phyloP scores from a whole-genome alignment of 805 yeast genomes.

The Babjeviella inositovora region DNA sequence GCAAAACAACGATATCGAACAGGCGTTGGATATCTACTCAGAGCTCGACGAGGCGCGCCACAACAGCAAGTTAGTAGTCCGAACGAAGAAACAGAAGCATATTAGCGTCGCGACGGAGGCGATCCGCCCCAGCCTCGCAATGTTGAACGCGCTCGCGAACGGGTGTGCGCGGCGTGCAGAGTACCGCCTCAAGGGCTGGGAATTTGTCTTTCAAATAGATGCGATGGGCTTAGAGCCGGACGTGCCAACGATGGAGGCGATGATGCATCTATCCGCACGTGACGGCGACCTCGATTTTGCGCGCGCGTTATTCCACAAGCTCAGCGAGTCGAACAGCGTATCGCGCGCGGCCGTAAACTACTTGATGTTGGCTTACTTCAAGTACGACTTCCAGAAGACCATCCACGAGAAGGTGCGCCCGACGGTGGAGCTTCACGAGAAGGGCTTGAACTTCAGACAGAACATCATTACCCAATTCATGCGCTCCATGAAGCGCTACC shows the following conservation, averaged over 20 bases:
- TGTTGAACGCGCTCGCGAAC: slow-evolving; percentile 43
- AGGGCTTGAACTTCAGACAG: too few species aligned
- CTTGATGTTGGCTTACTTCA: too few species aligned
- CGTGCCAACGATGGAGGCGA: slow-evolving; percentile 33
- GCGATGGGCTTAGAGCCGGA: slow-evolving; percentile 23
- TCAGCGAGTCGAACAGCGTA: slow-evolving; percentile 21
- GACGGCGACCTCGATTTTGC: slow-evolving; percentile 67
- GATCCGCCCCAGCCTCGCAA: slow-evolving; percentile 17
- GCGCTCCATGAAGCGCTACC: too few species aligned
- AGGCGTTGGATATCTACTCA: slow-evolving; percentile 57
- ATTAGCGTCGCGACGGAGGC: slow-evolving; percentile 9
- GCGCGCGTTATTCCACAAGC: slow-evolving; percentile 45
- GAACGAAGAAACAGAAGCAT: too few species aligned
- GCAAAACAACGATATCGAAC: slow-evolving; percentile 47
- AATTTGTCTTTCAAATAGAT: slow-evolving; percentile 50
- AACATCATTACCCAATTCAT: too few species aligned
- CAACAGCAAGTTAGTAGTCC: too few species aligned
- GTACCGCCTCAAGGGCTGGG: slow-evolving; percentile 55
- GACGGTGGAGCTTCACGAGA: too few species aligned
- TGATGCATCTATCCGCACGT: slow-evolving; percentile 62
- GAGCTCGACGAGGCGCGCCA: slow-evolving; percentile 46
- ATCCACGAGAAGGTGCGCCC: too few species aligned
- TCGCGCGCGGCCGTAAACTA: too few species aligned
- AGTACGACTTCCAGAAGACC: too few species aligned
- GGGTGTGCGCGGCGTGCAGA: slow-evolving; percentile 44